Evolutionary conservation across 257 asterid species (phyloP), one percentile per base, ranked within the genome.

Genomic region (Paraleonurus japonicus): DNA sequence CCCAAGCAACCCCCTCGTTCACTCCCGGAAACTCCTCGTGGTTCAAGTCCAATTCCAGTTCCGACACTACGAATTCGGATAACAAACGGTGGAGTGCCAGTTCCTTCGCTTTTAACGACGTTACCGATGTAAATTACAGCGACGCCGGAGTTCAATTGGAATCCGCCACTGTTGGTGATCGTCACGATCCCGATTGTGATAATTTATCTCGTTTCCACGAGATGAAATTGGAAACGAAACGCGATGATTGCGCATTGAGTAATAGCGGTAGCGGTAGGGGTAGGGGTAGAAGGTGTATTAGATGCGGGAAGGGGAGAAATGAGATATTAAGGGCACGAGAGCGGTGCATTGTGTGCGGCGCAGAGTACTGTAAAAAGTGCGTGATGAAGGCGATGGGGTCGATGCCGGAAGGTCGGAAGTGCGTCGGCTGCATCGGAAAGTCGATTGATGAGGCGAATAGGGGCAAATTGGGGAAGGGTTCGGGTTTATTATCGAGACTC

Each of bases 351-450:
- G 96, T 85, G 15, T 90, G 96, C 72, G 86, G 85, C 58, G 88
- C 85, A 11, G 84, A 79, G 81, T 90, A 90, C 81, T 90, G 96
- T 63, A 80, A 64, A 48, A 80, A 76, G 19, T 90, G 96, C 61
- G 70, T 90, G 75, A 43, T 90, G 59, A 85, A 83, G 78, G 88
- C 86, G 32, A 90, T 90, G 96, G 96, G 95, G 60, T 76, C 90
- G 24, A 90, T 90, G 96, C 92, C 96, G 3, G 96, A 90, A 83
- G 96, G 96, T 47, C 75, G 96, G 76, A 90, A 90, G 79, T 90
- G 96, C 17, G 76, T 88, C 20, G 85, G 85, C 0, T 90, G 96
- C 80, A 87, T 86, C 11, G 95, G 96, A 60, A 78, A 74, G 72
- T 75, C 85, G 3, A 82, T 90, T 37, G 70, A 80, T 19, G 96